These are phyloP conservation scores for Penicillium pulvis DNA, from an alignment of 495 filamentous ascomycete genomes.

Conservation along the genomic window DNA sequence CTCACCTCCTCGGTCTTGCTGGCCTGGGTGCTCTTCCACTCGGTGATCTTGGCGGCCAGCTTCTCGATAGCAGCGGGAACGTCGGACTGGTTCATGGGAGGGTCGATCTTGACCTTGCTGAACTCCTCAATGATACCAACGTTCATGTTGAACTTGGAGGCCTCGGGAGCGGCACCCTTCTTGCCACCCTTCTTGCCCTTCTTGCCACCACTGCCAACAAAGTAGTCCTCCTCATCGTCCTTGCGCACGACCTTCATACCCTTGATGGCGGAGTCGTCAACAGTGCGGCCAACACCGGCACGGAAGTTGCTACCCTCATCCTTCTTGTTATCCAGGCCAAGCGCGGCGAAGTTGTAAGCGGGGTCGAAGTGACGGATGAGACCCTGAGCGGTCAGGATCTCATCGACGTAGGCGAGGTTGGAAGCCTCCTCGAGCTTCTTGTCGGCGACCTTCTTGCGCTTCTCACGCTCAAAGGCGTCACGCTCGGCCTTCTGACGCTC, in stretches of 20 bases:
- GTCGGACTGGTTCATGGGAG: slow-evolving; percentile 81
- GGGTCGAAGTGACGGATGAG: slow-evolving; percentile 92
- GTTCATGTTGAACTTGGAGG: slow-evolving; percentile 79
- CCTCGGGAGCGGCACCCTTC: slow-evolving; percentile 52
- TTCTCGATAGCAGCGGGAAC: slow-evolving; percentile 79
- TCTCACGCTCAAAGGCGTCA: slow-evolving; percentile 69
- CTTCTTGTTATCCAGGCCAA: slow-evolving; percentile 60
- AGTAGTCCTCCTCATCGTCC: slow-evolving; percentile 87
- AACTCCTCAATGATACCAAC: slow-evolving; percentile 91
- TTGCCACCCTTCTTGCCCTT: slow-evolving; percentile 91
- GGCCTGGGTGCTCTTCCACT: slow-evolving; percentile 91
- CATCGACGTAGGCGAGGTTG: slow-evolving; percentile 81
- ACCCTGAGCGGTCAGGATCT: slow-evolving; percentile 83
- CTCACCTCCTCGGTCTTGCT: slow-evolving; percentile 89
- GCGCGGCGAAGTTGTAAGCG: slow-evolving; percentile 62
- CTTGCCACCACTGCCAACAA: slow-evolving; percentile 78
- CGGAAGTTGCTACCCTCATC: slow-evolving; percentile 69
- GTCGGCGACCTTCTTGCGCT: slow-evolving; percentile 78
- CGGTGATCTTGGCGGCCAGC: slow-evolving; percentile 85
- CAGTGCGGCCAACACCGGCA: slow-evolving; percentile 76
- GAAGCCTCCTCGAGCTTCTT: slow-evolving; percentile 91
- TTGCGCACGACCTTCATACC: slow-evolving; percentile 78
- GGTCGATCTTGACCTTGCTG: slow-evolving; percentile 75
- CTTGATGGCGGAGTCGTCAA: slow-evolving; percentile 76
- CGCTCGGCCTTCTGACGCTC: slow-evolving; percentile 81